Percentiles rank a stretch among this genome's conserved stretches.
phyloP scores from a whole-genome alignment of 257 asterid genomes.

The Solanum okadae region DNA sequence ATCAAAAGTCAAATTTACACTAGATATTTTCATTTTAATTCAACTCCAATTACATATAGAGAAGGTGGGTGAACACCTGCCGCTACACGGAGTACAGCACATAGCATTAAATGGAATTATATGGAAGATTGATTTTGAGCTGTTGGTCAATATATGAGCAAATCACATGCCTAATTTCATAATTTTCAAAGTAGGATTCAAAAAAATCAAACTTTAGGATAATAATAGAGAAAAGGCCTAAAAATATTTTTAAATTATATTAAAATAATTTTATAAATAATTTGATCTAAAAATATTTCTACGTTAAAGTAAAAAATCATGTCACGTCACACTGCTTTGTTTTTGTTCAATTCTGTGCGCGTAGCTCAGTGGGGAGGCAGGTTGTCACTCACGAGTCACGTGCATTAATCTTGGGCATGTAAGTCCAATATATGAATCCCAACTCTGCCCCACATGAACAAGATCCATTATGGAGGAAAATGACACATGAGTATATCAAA shows the following conservation, averaged over 20 bases:
- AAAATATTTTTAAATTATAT: not conserved
- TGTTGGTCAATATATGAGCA: not conserved
- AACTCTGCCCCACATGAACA: not conserved
- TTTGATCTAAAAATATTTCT: not conserved
- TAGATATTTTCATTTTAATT: not conserved
- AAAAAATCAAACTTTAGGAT: not conserved
- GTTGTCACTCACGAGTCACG: not conserved
- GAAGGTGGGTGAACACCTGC: not conserved
- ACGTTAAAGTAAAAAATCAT: not conserved
- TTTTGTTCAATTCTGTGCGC: not conserved
- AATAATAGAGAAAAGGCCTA: too few species aligned
- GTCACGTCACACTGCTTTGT: not conserved
- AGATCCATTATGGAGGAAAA: not conserved
- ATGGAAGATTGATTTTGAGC: too few species aligned
- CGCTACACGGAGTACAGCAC: not conserved
- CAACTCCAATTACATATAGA: too few species aligned
- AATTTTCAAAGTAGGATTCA: not conserved
- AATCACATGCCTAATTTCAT: not conserved
- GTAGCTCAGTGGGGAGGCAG: not conserved
- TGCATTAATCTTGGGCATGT: not conserved
- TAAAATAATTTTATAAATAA: too few species aligned
- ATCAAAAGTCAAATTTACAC: not conserved
- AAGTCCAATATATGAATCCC: not conserved
- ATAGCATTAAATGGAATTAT: not conserved
- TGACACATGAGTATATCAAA: not conserved